A percentile compares a stretch with the other conserved stretches of the same genome.
Conservation (phyloP, 2,329 filamentous ascomycete species). For the Trichoderma koningii region DNA sequence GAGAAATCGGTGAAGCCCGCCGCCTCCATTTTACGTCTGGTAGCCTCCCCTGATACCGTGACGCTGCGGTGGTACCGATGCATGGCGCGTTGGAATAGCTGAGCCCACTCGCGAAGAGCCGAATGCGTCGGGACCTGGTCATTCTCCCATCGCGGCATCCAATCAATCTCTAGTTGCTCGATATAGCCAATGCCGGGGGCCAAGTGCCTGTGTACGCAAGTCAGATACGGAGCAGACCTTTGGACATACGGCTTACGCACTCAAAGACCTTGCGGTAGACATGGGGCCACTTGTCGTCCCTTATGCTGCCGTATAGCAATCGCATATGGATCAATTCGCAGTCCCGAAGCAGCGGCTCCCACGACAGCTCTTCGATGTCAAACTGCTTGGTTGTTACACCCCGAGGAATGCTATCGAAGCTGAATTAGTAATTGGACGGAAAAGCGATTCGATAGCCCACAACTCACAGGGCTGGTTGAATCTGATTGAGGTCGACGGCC, state of each 20-base stretch:
- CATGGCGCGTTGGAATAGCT: conserved; percentile 68
- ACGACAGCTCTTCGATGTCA: conserved; percentile 73
- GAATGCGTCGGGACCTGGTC: conserved; percentile 60
- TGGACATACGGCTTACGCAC: conserved; percentile 46
- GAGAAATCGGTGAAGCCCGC: conserved; percentile 80
- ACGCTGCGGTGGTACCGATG: conserved; percentile 65
- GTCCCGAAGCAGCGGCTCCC: conserved; percentile 52
- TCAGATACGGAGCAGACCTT: neutral
- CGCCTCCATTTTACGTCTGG: conserved; percentile 60
- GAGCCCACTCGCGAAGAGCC: conserved; percentile 68
- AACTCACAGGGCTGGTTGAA: conserved; percentile 45
- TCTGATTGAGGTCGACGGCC: conserved; percentile 45
- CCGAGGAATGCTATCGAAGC: conserved; percentile 62
- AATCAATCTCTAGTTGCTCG: conserved; percentile 90
- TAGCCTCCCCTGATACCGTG: conserved; percentile 55
- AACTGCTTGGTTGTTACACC: conserved; percentile 59
- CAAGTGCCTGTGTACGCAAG: conserved; percentile 60
- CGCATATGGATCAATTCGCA: conserved; percentile 86
- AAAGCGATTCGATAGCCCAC: too few relatives aligned
- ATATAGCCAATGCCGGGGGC: conserved; percentile 73
- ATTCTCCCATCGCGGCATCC: conserved; percentile 71
- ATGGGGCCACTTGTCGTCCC: conserved; percentile 65
- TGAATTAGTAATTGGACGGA: conserved; percentile 28
- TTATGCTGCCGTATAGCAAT: conserved; percentile 75
- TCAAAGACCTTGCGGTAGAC: conserved; percentile 71